Evolutionary conservation across 108 stramenopile species (phyloP).

Genomic region (Nannochloropsis salina): DNA sequence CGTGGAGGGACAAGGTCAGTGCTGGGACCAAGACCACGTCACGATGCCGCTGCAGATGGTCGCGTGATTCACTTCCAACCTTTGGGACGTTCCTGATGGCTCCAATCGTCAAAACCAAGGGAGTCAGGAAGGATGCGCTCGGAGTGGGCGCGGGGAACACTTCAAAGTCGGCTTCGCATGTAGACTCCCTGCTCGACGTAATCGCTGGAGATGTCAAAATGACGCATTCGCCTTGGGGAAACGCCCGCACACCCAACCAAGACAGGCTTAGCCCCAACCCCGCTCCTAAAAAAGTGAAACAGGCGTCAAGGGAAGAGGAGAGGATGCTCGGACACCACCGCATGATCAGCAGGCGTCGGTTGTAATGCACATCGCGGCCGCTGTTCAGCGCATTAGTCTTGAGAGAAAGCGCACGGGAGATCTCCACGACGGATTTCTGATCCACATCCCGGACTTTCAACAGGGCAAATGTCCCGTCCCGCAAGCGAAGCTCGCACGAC

Average conservation of each 20-base stretch:
- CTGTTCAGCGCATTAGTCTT: not conserved
- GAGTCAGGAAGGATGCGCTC: not conserved
- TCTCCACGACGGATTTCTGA: not conserved
- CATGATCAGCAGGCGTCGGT: not conserved
- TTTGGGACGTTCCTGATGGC: not conserved
- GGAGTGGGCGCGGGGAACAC: not conserved
- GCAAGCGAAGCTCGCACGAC: not conserved
- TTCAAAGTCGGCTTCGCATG: constrained; percentile 1
- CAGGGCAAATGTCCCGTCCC: not conserved
- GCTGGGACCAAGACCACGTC: not conserved
- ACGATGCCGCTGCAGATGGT: not conserved
- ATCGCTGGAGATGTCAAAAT: not conserved
- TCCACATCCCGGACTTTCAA: not conserved
- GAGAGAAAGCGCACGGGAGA: not conserved
- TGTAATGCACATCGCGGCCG: constrained; percentile 20
- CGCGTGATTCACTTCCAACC: not conserved
- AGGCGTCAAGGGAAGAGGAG: not conserved
- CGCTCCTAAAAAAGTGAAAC: not conserved
- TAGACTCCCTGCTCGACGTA: not conserved
- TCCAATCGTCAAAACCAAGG: constrained; percentile 8
- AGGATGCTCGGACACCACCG: not conserved
- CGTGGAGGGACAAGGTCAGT: not conserved
- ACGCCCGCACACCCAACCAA: not conserved
- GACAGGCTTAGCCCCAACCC: constrained; percentile 12
- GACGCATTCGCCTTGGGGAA: not conserved